Percentiles rank a stretch among this genome's conserved stretches.
Conservation (phyloP, 2,329 filamentous ascomycete genomes). For the Penicillium sp. region DNA sequence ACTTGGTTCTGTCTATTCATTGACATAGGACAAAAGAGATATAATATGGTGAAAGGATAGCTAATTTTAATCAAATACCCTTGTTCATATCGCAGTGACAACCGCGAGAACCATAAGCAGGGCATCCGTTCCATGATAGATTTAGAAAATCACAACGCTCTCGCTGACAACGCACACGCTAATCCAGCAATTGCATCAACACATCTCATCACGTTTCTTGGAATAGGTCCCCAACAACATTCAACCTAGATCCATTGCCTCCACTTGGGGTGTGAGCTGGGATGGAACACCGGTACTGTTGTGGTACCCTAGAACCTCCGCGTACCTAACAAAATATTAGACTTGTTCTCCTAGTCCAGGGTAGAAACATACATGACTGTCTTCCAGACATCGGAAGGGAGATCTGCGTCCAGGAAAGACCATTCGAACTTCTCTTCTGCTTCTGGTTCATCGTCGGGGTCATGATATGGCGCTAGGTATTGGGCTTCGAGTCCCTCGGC, state of each 20-base stretch:
- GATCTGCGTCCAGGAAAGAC: slow-evolving; percentile 96
- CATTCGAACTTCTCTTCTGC: slow-evolving; percentile 98
- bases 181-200: no score
- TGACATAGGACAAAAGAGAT: no score
- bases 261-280: not conserved
- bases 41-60: no score
- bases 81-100: no score
- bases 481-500: slow-evolving; percentile 80
- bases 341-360: not conserved
- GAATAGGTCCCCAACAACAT: no score
- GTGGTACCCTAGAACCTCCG: slow-evolving; percentile 21
- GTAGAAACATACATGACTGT: slow-evolving; percentile 84
- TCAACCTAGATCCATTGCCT: slow-evolving; percentile 12
- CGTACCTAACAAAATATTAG: slow-evolving; percentile 8
- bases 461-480: slow-evolving; percentile 94
- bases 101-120: no score
- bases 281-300: slow-evolving; percentile 4
- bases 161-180: no score
- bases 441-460: slow-evolving; percentile 90
- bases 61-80: no score
- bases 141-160: no score
- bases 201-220: no score
- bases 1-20: no score
- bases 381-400: slow-evolving; percentile 98
- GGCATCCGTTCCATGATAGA: no score